phyloP scores from a whole-genome alignment of 345 rosid genomes.

The Fremontodendron californicum region DNA sequence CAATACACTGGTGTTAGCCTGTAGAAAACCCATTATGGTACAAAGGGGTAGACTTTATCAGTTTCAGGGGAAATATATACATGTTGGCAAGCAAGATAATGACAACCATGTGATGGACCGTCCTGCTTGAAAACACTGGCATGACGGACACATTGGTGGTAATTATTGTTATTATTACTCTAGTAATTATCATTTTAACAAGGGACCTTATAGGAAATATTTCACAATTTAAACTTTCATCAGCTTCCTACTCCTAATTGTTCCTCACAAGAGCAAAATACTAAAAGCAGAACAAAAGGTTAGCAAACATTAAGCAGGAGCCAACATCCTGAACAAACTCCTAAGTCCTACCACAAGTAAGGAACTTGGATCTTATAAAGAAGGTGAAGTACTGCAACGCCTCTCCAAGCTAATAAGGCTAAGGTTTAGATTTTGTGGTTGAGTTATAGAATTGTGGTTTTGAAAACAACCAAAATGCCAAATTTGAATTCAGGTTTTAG shows the following conservation, averaged over 20 bases:
- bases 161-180: not conserved
- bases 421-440: not conserved
- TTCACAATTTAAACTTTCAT: not conserved
- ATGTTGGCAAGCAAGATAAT: not conserved
- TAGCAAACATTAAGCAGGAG: not conserved
- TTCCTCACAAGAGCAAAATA: too few relatives aligned
- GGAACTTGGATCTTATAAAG: not conserved
- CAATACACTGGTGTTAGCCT: not conserved
- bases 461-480: not conserved
- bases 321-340: not conserved
- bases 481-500: not conserved
- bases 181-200: not conserved
- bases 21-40: not conserved
- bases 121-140: not conserved
- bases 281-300: not conserved
- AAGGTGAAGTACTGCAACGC: not conserved
- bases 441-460: not conserved
- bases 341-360: not conserved
- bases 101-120: not conserved
- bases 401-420: not conserved
- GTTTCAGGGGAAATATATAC: not conserved
- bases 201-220: not conserved
- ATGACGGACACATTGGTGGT: not conserved
- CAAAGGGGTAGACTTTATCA: not conserved
- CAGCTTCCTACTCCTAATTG: not conserved